Conservation (phyloP, 2,329 filamentous ascomycete species). For the Setomelanomma holmii region DNA sequence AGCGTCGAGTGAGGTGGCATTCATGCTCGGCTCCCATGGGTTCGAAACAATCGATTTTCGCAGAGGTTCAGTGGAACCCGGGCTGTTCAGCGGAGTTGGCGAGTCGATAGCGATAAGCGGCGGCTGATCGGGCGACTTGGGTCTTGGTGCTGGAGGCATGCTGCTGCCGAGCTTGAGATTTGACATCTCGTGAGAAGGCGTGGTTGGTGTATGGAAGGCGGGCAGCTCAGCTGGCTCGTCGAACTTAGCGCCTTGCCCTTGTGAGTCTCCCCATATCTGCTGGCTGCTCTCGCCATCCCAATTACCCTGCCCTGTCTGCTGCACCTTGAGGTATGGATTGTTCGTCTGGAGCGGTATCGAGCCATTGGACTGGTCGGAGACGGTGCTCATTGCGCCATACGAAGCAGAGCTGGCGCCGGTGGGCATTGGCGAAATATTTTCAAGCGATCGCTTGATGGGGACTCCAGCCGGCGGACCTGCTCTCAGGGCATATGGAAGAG, state of each 20-base stretch:
- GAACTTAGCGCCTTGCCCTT: slow-evolving; percentile 33
- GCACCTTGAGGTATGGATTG: slow-evolving; percentile 54
- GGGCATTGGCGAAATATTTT: slow-evolving; percentile 38
- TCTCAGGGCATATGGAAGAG: slow-evolving; percentile 40
- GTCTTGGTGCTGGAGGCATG: slow-evolving; percentile 12
- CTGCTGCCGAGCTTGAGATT: slow-evolving; percentile 43
- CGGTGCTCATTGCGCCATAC: slow-evolving; percentile 37
- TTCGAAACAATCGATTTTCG: slow-evolving; percentile 34
- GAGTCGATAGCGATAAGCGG: slow-evolving; percentile 38
- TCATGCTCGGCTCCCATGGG: slow-evolving; percentile 38
- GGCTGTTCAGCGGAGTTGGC: slow-evolving; percentile 21
- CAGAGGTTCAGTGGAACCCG: slow-evolving; percentile 28
- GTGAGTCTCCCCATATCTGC: slow-evolving; percentile 48
- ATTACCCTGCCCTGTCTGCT: slow-evolving; percentile 44
- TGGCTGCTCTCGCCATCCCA: slow-evolving; percentile 48
- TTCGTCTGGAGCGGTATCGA: slow-evolving; percentile 49
- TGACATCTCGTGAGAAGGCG: slow-evolving; percentile 47
- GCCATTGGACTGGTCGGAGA: slow-evolving; percentile 33
- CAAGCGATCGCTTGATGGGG: slow-evolving; percentile 36
- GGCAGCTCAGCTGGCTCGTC: slow-evolving; percentile 51
- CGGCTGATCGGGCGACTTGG: slow-evolving; percentile 29
- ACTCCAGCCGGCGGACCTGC: slow-evolving; percentile 42
- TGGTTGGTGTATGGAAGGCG: slow-evolving; percentile 49
- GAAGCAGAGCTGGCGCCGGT: slow-evolving; percentile 39
- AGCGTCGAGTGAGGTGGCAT: slow-evolving; percentile 36